Evolutionary conservation across 2,329 filamentous ascomycete species (phyloP).

Genomic region (Fusarium nelsonii): DNA sequence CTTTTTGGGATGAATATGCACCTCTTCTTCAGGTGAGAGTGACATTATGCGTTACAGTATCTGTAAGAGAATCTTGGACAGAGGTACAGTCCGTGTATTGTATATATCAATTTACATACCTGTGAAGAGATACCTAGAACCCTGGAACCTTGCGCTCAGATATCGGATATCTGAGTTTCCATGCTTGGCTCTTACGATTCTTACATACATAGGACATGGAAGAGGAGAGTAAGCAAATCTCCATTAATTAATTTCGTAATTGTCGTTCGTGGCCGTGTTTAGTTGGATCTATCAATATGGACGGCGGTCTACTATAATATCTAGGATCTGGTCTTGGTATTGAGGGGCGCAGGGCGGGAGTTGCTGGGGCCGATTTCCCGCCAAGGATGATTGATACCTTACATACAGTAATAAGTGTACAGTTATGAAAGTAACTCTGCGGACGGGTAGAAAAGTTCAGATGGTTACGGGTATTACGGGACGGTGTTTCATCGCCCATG

Average conservation of each 20-base stretch:
- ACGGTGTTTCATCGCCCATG: conserved; percentile 17
- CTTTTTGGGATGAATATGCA: not conserved
- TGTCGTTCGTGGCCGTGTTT: conserved; percentile 20
- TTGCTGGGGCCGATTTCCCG: conserved; percentile 15
- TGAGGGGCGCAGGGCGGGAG: conserved; percentile 24
- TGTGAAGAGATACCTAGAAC: not conserved
- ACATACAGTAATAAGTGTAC: not conserved
- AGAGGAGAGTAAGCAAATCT: not conserved
- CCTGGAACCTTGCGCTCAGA: conserved; percentile 5
- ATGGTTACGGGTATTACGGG: not conserved
- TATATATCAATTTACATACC: not conserved
- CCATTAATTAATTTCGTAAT: not conserved
- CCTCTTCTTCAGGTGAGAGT: conserved; percentile 22
- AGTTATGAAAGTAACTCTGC: too few relatives aligned
- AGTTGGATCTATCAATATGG: conserved; percentile 10
- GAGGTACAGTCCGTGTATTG: not conserved
- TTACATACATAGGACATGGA: not conserved
- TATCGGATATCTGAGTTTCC: conserved; percentile 18
- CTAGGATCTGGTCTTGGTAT: conserved; percentile 16
- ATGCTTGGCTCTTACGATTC: not conserved
- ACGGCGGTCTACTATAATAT: not conserved
- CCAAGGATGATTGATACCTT: conserved; percentile 17
- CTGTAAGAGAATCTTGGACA: conserved; percentile 3
- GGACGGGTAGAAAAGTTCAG: conserved; percentile 12
- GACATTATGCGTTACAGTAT: not conserved